phyloP scores from a whole-genome alignment of 768 basidiomycete genomes.

The Boletus bicolor region DNA sequence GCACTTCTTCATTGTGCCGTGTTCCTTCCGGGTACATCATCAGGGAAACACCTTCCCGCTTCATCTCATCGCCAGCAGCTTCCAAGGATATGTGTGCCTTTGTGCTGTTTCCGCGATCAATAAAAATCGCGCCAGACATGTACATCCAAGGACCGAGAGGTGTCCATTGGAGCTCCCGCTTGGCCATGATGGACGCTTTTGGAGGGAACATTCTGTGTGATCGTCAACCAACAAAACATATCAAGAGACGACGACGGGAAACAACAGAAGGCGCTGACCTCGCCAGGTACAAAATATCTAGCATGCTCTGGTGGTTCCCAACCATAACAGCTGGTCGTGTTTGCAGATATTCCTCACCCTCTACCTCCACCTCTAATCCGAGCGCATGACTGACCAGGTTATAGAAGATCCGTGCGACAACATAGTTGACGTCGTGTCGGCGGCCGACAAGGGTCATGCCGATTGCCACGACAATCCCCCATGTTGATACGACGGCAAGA shows the following conservation, averaged over 20 bases:
- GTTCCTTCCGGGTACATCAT: slow-evolving; percentile 99
- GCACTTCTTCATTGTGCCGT: slow-evolving; percentile 61
- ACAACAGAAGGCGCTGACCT: slow-evolving; percentile 46
- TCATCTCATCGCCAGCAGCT: slow-evolving; percentile 78
- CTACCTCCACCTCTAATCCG: slow-evolving; percentile 69
- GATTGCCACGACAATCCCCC: slow-evolving; percentile 66
- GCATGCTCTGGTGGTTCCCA: slow-evolving; percentile 91
- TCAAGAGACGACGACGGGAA: slow-evolving; percentile 11
- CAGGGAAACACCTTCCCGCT: slow-evolving; percentile 62
- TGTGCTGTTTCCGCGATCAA: slow-evolving; percentile 80
- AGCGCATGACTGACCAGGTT: slow-evolving; percentile 56
- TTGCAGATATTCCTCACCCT: slow-evolving; percentile 80
- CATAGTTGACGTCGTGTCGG: slow-evolving; percentile 74
- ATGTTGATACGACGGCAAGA: slow-evolving; percentile 65
- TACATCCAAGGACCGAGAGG: slow-evolving; percentile 93
- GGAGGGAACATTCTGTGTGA: slow-evolving; percentile 73
- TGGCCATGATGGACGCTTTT: slow-evolving; percentile 85
- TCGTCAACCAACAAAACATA: slow-evolving; percentile 2
- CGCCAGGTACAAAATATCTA: slow-evolving; percentile 81
- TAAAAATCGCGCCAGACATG: slow-evolving; percentile 85
- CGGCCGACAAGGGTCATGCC: slow-evolving; percentile 65
- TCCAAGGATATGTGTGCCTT: slow-evolving; percentile 73
- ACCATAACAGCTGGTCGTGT: slow-evolving; percentile 74
- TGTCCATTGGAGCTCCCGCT: slow-evolving; percentile 80
- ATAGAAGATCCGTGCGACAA: slow-evolving; percentile 86